Base-by-base conservation (phyloP, 1,284 basidiomycete genomes). In the Mycena citricolor region DNA sequence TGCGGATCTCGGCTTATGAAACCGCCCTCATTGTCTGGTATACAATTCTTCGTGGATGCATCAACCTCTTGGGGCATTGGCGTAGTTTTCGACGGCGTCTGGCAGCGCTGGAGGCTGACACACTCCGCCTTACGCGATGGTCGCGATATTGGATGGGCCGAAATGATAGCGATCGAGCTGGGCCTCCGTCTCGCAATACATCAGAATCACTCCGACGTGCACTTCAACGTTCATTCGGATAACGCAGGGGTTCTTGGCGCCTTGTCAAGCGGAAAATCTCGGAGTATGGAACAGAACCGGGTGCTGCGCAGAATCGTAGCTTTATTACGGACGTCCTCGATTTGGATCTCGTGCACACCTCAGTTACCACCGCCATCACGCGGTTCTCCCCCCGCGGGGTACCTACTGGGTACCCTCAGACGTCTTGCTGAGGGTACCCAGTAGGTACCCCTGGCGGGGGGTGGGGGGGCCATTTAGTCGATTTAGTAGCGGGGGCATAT, bases 121-220 rank as follows among this genome's bases (percentile, higher is more conserved):
- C n/a, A n/a, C n/a, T n/a, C n/a, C n/a, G n/a, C n/a, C n/a, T n/a
- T n/a, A n/a, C n/a, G n/a, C 1, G 30, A 40, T 0, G 54, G 55
- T 5, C 16, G 54, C 3, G 56, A 73, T 19, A 61, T 61, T 2
- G 55, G 59, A n/a, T 61, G 60, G 60, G 50, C 56, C 1, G 68
- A 73, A 47, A 61, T 66, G 31, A 49, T 71, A 0, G 69, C 64
- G 1, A 52, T 71, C 5, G 63, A 72, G 45, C 52, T 70, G 3
- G 45, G 55, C 0, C 42, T 60, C 1, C 37, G 32, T 4, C 13
- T 21, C 1, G 37, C 54, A 8, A 45, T 61, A 10, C 38, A 52
- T 7, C 33, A 37, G 0, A 51, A 56, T 1, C 28, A 54, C 32
- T 31, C 23, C 2, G 33, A 55, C 25, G 19, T 21, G 10, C 48